Evolutionary conservation across 805 yeast genomes (phyloP).

Genomic region (Hagleromyces aurorensis): DNA sequence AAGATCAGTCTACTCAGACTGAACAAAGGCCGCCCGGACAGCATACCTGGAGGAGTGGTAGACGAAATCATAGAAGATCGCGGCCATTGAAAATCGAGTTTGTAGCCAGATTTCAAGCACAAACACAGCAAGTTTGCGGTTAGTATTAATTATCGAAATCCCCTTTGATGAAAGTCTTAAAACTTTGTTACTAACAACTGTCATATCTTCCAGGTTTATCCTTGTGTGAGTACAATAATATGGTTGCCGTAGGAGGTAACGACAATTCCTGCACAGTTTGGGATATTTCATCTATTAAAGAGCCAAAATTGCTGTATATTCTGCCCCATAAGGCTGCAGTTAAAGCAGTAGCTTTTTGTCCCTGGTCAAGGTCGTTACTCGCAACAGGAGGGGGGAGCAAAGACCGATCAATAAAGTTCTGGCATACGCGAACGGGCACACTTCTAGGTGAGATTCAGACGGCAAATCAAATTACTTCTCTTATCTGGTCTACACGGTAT

Average conservation of each 20-base stretch:
- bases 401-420: constrained; percentile 72
- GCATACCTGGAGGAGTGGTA: no score
- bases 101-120: constrained; percentile 35
- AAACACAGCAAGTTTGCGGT: constrained; percentile 57
- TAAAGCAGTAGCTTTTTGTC: constrained; percentile 84
- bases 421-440: constrained; percentile 82
- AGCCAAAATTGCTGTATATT: constrained; percentile 39
- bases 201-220: constrained; percentile 43
- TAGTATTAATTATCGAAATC: constrained; percentile 12
- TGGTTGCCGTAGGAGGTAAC: constrained; percentile 76
- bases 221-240: constrained; percentile 42
- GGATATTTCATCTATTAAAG: constrained; percentile 42
- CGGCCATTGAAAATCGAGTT: constrained; percentile 14
- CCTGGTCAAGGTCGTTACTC: constrained; percentile 72
- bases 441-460: constrained; percentile 49
- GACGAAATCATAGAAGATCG: no score
- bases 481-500: constrained; percentile 61
- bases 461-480: constrained; percentile 68
- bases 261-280: constrained; percentile 76
- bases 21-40: no score
- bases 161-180: neutral
- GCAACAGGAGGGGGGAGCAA: constrained; percentile 91
- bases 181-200: constrained; percentile 1
- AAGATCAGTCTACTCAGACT: no score
- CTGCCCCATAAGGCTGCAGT: constrained; percentile 79